A percentile compares a stretch with the other conserved stretches of the same genome.
Evolutionary conservation across 495 filamentous ascomycete species (phyloP).

Genomic region (Margaritispora aquatica): DNA sequence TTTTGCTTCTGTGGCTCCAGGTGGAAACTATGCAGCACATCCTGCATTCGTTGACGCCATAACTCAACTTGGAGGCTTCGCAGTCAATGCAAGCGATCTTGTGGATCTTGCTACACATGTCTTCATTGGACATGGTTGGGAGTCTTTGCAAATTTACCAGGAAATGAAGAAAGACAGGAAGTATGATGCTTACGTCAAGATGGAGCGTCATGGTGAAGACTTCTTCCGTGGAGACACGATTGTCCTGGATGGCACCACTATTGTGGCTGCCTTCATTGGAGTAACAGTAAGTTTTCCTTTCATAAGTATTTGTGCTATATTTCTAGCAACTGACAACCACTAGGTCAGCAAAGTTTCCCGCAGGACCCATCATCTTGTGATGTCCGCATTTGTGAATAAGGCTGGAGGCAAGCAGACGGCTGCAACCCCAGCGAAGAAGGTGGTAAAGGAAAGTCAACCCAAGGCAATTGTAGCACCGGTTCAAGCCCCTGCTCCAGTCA

Average conservation of each 20-base stretch:
- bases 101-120: not conserved
- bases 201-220: not conserved
- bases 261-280: not conserved
- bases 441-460: too few relatives aligned
- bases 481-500: not conserved
- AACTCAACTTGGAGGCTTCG: not conserved
- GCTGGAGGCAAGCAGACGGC: too few relatives aligned
- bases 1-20: not conserved
- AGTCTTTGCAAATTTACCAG: not conserved
- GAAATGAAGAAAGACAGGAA: not conserved
- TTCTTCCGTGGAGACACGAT: not conserved
- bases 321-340: too few relatives aligned
- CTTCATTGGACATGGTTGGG: not conserved
- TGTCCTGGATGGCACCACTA: not conserved
- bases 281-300: too few relatives aligned
- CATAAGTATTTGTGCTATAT: too few relatives aligned
- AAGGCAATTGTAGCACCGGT: not conserved
- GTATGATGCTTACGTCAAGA: not conserved
- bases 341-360: too few relatives aligned
- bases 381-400: too few relatives aligned
- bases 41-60: not conserved
- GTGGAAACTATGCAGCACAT: not conserved
- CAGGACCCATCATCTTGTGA: too few relatives aligned
- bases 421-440: not conserved
- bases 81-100: not conserved